Evolutionary conservation across 2,329 filamentous ascomycete species (phyloP), one percentile per base, ranked within the genome.

Genomic region (Trichoderma aggressivum): DNA sequence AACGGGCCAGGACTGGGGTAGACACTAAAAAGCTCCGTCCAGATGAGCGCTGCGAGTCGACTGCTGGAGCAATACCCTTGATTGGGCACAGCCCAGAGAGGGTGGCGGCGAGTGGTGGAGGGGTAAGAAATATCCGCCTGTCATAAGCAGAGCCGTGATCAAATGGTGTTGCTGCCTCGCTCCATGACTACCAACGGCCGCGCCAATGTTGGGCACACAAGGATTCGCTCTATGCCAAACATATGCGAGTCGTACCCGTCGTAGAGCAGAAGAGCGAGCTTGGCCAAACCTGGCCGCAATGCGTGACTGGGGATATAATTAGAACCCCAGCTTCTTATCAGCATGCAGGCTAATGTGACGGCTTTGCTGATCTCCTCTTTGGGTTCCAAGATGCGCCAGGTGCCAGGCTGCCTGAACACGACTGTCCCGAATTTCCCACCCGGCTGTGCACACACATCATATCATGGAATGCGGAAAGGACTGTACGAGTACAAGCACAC

Each of bases 1-100:
- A 71, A 67, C 63, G 55, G 64, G 64, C 63, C 58, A 71, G 58
- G 70, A 55, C 70, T 67, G 70, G 70, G 70, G 70, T 71, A 67
- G 55, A 24, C 26, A 62, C 70, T 67, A 63, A 71, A 70, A 71
- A 43, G 47, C 63, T 72, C 58, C 70, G 70, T 72, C 24, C 64
- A 72, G 59, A 71, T 36, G 58, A 50, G 70, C 56, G 55, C 62
- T 66, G 32, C 56, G 70, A 71, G 63, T 71, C 53, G 62, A 28
- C 39, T 67, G 63, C 50, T 61, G 50, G 30, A 56, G 63, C 43
- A n/a, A 26, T 55, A 43, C 28, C 28, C 53, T 36, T 61, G 55
- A 71, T 71, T 71, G 70, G 68, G 59, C 58, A 59, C 66, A 70
- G 63, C 63, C 50, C 39, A 30, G 60, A 58, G 43, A 53, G 55